phyloP scores from a whole-genome alignment of 78 protist species.

The Dictyostelium capitatum region DNA sequence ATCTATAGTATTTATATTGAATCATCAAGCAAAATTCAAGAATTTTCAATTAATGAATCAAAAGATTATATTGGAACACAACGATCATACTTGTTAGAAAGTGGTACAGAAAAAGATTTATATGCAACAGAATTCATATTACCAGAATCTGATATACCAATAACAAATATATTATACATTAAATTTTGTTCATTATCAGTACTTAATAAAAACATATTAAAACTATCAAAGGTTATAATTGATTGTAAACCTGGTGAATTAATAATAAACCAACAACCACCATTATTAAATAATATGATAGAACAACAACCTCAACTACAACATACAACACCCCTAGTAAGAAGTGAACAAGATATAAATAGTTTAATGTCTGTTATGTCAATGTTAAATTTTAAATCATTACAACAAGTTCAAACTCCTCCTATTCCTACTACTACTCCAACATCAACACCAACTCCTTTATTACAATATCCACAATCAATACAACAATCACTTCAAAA shows the following conservation, averaged over 20 bases:
- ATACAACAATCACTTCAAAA: neutral
- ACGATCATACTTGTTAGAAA: neutral
- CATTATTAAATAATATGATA: neutral
- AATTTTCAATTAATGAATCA: neutral
- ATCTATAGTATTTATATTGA: conserved; percentile 13
- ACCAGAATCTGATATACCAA: neutral
- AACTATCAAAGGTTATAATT: neutral
- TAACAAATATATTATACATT: neutral
- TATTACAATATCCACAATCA: neutral
- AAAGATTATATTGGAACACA: neutral
- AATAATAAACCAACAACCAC: conserved; percentile 1
- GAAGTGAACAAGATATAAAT: neutral
- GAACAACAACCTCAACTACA: neutral
- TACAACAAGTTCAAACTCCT: neutral
- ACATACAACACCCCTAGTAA: neutral
- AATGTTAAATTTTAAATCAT: neutral
- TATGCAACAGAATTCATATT: neutral
- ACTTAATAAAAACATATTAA: neutral
- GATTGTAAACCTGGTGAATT: neutral
- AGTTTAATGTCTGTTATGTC: neutral
- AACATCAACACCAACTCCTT: neutral
- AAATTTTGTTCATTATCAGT: conserved; percentile 11
- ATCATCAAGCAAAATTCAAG: conserved; percentile 22
- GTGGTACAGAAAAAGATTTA: neutral
- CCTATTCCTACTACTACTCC: neutral